Evolutionary conservation across 2,329 filamentous ascomycete species (phyloP).

Genomic region (Hymenoscyphus repandus): DNA sequence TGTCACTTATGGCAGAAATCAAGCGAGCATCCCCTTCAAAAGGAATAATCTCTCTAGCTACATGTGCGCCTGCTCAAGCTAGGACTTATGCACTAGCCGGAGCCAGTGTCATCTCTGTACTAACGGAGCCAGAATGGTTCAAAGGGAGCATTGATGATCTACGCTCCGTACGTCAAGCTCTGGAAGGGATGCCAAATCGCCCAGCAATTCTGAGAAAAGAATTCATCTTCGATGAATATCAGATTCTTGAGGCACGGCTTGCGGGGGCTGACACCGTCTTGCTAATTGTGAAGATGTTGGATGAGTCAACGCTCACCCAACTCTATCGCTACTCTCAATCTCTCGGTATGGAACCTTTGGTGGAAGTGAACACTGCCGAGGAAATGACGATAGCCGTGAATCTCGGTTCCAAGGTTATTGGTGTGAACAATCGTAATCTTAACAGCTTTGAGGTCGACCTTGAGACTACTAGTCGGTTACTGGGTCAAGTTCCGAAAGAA

Average conservation of each 20-base stretch:
- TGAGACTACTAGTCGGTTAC: conserved; percentile 81
- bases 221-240: conserved; percentile 97
- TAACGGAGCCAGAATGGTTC: conserved; percentile 98
- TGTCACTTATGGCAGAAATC: conserved; percentile 96
- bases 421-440: conserved; percentile 95
- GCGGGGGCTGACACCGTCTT: conserved; percentile 92
- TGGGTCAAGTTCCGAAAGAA: conserved; percentile 77
- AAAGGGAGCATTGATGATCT: conserved; percentile 96
- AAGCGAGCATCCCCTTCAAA: conserved; percentile 96
- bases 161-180: conserved; percentile 75
- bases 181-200: conserved; percentile 87
- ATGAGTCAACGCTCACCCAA: conserved; percentile 63
- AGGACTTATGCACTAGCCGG: conserved; percentile 88
- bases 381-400: conserved; percentile 88
- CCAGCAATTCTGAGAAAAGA: conserved; percentile 92
- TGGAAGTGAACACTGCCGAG: conserved; percentile 90
- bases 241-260: conserved; percentile 89
- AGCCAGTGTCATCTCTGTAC: conserved; percentile 95
- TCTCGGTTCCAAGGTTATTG: conserved; percentile 84
- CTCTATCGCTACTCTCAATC: conserved; percentile 86
- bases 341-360: conserved; percentile 93
- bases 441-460: conserved; percentile 97
- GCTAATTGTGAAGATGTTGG: conserved; percentile 97
- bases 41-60: conserved; percentile 82
- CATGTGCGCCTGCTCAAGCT: conserved; percentile 85